Conservation (phyloP, 352 stramenopile genomes). For the Thraustotheca clavata region DNA sequence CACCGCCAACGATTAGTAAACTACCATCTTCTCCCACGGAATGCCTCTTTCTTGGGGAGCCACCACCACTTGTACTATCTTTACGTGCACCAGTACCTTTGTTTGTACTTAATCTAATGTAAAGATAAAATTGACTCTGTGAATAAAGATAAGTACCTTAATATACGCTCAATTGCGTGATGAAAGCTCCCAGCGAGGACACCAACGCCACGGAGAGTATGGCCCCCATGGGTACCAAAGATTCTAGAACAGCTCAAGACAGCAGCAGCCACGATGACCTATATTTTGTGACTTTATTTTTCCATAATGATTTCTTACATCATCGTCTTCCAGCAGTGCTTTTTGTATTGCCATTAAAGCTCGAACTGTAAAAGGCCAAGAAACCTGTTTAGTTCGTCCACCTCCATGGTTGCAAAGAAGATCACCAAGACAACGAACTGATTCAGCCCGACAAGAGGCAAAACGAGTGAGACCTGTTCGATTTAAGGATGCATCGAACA, state of each 20-base stretch:
- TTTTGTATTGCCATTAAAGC: conserved; percentile 75
- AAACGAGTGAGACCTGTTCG: conserved; percentile 45
- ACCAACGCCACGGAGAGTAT: conserved; percentile 68
- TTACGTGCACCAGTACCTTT: conserved; percentile 27
- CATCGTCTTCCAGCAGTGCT: conserved; percentile 69
- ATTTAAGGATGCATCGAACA: conserved; percentile 78
- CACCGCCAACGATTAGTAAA: conserved; percentile 37
- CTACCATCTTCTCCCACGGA: conserved; percentile 43
- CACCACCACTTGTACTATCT: conserved; percentile 30
- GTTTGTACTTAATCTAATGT: neutral
- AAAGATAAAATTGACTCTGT: neutral
- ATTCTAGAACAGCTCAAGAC: conserved; percentile 82
- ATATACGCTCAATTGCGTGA: conserved; percentile 65
- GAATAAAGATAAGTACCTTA: conserved; percentile 34
- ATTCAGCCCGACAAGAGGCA: conserved; percentile 59
- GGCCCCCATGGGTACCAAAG: conserved; percentile 71
- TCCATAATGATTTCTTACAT: conserved; percentile 28
- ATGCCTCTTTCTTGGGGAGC: conserved; percentile 30
- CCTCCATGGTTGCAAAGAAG: conserved; percentile 58
- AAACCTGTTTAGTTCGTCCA: conserved; percentile 67
- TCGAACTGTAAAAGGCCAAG: conserved; percentile 76
- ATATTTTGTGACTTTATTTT: neutral
- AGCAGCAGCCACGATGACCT: conserved; percentile 45
- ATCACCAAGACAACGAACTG: conserved; percentile 64
- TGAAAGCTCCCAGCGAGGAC: conserved; percentile 74